Evolutionary conservation across 2,329 filamentous ascomycete species (phyloP), one percentile per base, ranked within the genome.

Genomic region (Fusarium multiceps): DNA sequence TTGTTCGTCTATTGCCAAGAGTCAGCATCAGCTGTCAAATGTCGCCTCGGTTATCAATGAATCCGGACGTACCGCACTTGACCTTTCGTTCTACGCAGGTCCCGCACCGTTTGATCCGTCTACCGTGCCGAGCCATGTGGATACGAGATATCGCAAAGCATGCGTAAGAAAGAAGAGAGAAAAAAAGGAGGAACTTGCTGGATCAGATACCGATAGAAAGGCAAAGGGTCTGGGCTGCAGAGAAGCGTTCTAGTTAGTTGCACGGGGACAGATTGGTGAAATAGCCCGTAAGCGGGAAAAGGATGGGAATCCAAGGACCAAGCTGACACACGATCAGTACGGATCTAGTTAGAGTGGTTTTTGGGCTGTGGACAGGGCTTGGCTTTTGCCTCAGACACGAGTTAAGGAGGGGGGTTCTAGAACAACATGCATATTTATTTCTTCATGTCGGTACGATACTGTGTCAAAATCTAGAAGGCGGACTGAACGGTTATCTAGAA

Each of bases 81-180:
- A 68, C 64, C 41, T 68, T 68, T 41, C 65, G 65, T n/a, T 68
- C 65, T n/a, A 64, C 50, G 27, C 65, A 68, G 37, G 65, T 68
- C 2, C 65, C 65, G 59, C 65, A 68, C 21, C 65, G 53, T 30
- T 63, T 68, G 8, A 68, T 59, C 8, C 65, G 65, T 64, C 65
- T 68, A 18, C 65, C 65, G 59, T 68, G 64, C 7, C 65, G 45
- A 16, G 49, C 28, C 65, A 68, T 67, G 62, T 41, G 60, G 32
- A 32, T 12, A 32, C 13, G 28, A n/a, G 16, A 37, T 46, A 30
- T 28, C 18, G 32, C 20, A 40, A 11, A 27, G 21, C 13, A 40
- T 30, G 23, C 32, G 9, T n/a, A 43, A 25, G 18, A 16, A 5
- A 7, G 30, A 40, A 45, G 9, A 21, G 4, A 21, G 21, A 46